These are phyloP conservation scores for Chlamydomonas schloesseri DNA, from an alignment of 139 green algal genomes.

Conservation along the genomic window DNA sequence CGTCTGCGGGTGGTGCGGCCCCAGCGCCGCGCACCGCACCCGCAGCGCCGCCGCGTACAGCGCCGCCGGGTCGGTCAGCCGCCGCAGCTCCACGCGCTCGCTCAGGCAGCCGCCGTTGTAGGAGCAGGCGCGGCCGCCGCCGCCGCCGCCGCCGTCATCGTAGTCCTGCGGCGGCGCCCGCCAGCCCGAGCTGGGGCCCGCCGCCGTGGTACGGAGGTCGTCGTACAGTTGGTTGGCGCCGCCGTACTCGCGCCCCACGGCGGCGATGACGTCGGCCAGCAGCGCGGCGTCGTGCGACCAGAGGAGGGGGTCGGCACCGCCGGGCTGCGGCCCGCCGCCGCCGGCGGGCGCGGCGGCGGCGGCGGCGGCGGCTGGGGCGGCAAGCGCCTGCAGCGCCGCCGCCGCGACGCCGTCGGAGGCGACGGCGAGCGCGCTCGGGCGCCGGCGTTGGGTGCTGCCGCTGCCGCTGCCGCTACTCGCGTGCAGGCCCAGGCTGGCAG, in stretches of 20 bases:
- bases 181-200: no score
- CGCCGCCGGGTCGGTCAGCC: neutral
- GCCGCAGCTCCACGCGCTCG: neutral
- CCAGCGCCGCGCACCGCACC: neutral
- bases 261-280: constrained; percentile 14
- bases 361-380: neutral
- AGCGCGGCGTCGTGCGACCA: constrained; percentile 4
- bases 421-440: neutral
- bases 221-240: constrained; percentile 22
- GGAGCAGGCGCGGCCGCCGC: no score
- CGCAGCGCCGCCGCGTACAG: constrained; percentile 10
- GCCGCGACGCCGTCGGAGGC: no score
- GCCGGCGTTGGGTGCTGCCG: neutral
- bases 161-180: no score
- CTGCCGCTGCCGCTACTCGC: no score
- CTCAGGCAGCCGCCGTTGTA: constrained; percentile 24
- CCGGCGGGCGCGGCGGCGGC: neutral
- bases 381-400: neutral
- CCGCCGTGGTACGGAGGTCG: neutral
- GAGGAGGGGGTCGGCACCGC: neutral
- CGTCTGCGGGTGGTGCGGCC: neutral
- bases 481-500: no score
- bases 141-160: no score
- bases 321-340: neutral
- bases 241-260: constrained; percentile 5